Evolutionary conservation across 1,284 basidiomycete genomes (phyloP), one percentile per base, ranked within the genome.

Genomic region (Erythrobasidium hasegawianum): DNA sequence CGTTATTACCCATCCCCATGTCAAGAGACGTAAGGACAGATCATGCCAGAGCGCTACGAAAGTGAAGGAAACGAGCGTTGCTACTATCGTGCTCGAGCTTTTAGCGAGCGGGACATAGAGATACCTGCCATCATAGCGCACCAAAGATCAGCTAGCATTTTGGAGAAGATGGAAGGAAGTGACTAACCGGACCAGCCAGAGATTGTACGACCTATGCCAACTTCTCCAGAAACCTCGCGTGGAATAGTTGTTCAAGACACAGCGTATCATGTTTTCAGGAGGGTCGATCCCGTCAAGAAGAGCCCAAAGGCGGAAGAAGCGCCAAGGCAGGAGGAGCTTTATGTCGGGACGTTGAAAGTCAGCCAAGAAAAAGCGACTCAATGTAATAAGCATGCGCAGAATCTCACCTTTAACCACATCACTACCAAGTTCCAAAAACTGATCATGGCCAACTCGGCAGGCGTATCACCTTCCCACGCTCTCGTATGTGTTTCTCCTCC

Each of bases 1-100:
- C 72, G 86, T 89, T 61, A 96, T 83, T 10, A 97, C 85, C 95
- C 95, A 98, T 0, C 95, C 95, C 96, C 96, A 99, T 0, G 90
- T 86, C 0, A 99, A 81, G 5, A 98, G 82, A 54, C 83, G 84
- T 77, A 96, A 87, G 0, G 88, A 88, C 0, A 98, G 81, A 76
- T 97, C 95, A 75, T 98, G 95, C 96, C 96, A 99, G 14, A 98
- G 80, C 0, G 96, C 96, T n/a, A 97, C 95, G 75, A 99, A 98
- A 0, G 94, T 89, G 80, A 98, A 98, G 29, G 97, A 86, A 18
- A 96, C 79, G 5, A 88, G 71, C 0, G 85, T 90, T 20, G 93
- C 86, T 18, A 87, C 69, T 0, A 88, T 75, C 1, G 84, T 78
- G 70, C 85, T 85, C 24, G 84, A 79, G 0, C 78, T 70, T 0